phyloP scores from a whole-genome alignment of 1,139 yeast species.

The Nematodospora anomalae region DNA sequence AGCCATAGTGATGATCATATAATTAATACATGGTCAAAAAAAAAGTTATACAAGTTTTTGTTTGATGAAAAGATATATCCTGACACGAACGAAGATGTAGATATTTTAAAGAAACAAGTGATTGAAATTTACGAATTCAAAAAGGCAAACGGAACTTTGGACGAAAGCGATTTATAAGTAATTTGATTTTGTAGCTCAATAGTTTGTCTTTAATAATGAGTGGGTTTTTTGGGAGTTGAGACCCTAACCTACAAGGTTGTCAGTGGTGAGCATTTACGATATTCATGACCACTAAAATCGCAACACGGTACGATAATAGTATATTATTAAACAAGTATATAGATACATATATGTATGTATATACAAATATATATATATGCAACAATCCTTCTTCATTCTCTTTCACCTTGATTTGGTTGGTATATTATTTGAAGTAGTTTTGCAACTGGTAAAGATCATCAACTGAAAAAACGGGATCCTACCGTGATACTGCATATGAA shows the following conservation, averaged over 20 bases:
- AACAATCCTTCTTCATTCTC: too few relatives aligned
- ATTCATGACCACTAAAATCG: too few relatives aligned
- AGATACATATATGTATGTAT: too few relatives aligned
- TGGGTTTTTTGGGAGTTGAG: too few relatives aligned
- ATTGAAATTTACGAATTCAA: slow-evolving; percentile 14
- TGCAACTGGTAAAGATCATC: too few relatives aligned
- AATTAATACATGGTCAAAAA: slow-evolving; percentile 20
- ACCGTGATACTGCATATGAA: too few relatives aligned
- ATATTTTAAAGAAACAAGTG: slow-evolving; percentile 16
- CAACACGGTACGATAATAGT: too few relatives aligned
- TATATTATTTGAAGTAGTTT: neutral
- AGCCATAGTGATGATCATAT: slow-evolving; percentile 8
- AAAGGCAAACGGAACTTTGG: slow-evolving; percentile 5
- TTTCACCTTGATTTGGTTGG: neutral
- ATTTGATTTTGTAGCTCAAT: slow-evolving; percentile 1
- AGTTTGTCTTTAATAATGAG: too few relatives aligned
- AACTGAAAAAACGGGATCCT: too few relatives aligned
- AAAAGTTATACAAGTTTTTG: slow-evolving; percentile 21
- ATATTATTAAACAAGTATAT: too few relatives aligned
- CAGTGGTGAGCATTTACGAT: too few relatives aligned
- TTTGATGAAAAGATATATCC: slow-evolving; percentile 20
- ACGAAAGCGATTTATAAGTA: slow-evolving; percentile 1
- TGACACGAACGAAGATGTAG: slow-evolving; percentile 21
- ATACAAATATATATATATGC: too few relatives aligned
- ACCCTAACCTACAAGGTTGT: slow-evolving; percentile 12